phyloP scores from a whole-genome alignment of 164 flowering plant genomes.

The Macadamia tetraphylla region DNA sequence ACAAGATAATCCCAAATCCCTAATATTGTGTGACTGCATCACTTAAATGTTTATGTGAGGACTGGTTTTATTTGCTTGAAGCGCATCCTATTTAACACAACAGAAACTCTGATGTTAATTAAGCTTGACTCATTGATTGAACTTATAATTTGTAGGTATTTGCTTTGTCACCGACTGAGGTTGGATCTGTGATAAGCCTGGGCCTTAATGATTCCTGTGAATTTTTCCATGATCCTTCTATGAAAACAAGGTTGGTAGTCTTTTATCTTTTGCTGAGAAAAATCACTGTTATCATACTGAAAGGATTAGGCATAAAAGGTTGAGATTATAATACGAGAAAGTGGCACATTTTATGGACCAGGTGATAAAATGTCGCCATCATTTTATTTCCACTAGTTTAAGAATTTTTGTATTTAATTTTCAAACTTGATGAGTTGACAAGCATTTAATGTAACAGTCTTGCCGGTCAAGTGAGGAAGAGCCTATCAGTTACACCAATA shows the following conservation, averaged over 20 bases:
- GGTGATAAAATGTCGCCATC: no score
- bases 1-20: no score
- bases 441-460: conserved; percentile 38
- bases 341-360: not conserved
- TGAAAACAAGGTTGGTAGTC: conserved; percentile 53
- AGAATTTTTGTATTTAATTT: not conserved
- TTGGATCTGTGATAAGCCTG: conserved; percentile 76
- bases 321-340: not conserved
- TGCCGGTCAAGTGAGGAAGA: conserved; percentile 89
- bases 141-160: conserved; percentile 42
- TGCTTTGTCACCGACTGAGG: conserved; percentile 78
- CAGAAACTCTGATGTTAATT: no score
- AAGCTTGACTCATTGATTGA: conserved; percentile 13
- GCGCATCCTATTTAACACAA: no score
- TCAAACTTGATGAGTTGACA: not conserved
- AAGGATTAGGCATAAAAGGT: not conserved
- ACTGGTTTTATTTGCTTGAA: no score
- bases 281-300: not conserved
- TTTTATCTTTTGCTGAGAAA: not conserved
- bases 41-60: no score
- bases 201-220: conserved; percentile 68
- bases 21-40: no score
- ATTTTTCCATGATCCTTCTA: conserved; percentile 89
- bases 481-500: conserved; percentile 52
- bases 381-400: not conserved